Percentiles rank a stretch among this genome's conserved stretches.
These are phyloP conservation scores for Didymella pinodella DNA, from an alignment of 2,329 filamentous ascomycete genomes.

Conservation along the genomic window DNA sequence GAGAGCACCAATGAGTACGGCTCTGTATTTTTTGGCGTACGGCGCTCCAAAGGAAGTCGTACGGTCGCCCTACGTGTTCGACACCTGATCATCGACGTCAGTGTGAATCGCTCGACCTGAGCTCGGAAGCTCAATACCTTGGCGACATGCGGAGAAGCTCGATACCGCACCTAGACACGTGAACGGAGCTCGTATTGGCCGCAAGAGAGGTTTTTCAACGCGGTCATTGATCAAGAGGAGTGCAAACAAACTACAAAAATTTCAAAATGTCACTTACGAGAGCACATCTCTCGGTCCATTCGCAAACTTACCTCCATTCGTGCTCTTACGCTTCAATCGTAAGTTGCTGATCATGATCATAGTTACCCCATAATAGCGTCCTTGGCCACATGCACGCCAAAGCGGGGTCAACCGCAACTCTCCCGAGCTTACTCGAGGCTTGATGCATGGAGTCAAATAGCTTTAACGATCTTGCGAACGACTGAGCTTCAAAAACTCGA, in stretches of 20 bases:
- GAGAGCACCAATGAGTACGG: neutral
- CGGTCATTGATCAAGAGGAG: no score
- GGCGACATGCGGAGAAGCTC: neutral
- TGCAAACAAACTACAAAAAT: neutral
- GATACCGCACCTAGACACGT: neutral
- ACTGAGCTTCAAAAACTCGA: neutral
- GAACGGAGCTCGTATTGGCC: neutral
- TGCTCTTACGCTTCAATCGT: neutral
- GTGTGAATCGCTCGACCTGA: neutral
- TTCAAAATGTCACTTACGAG: neutral
- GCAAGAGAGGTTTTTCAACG: neutral
- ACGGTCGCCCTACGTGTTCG: neutral
- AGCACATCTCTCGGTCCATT: neutral
- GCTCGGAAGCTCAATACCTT: conserved; percentile 16
- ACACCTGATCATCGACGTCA: neutral
- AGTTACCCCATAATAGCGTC: neutral
- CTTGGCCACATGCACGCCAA: conserved; percentile 13
- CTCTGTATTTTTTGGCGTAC: neutral
- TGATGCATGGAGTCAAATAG: neutral
- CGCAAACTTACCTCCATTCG: neutral
- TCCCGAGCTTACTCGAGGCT: conserved; percentile 12
- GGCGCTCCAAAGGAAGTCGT: neutral
- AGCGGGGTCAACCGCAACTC: conserved; percentile 14
- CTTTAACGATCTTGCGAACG: neutral
- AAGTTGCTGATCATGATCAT: neutral